A percentile compares a stretch with the other conserved stretches of the same genome.
These are phyloP conservation scores for Lentinula sp. DNA, from an alignment of 768 basidiomycete genomes.

Conservation along the genomic window DNA sequence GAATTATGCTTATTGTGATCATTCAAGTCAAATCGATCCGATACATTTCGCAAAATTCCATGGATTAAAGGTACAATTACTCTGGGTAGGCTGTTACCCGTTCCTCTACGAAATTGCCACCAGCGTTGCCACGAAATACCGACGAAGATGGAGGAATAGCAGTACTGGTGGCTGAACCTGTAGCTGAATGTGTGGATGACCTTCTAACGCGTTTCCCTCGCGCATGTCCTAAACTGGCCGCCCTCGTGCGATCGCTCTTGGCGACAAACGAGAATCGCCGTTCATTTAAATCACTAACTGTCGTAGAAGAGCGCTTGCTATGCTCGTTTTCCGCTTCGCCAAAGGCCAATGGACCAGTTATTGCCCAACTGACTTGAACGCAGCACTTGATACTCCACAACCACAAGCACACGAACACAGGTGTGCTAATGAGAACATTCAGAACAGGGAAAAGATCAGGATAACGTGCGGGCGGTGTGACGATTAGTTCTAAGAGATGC, in stretches of 20 bases:
- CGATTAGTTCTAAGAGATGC: slow-evolving; percentile 57
- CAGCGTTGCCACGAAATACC: not conserved
- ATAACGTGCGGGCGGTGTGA: slow-evolving; percentile 66
- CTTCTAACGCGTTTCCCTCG: not conserved
- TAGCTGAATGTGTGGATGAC: slow-evolving; percentile 2
- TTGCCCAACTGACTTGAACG: slow-evolving; percentile 75
- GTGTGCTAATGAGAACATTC: slow-evolving; percentile 77
- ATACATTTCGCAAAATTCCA: too few species aligned
- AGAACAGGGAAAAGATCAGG: slow-evolving; percentile 84
- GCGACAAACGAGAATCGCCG: not conserved
- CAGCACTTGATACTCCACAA: slow-evolving; percentile 84
- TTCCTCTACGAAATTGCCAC: not conserved
- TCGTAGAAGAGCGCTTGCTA: not conserved
- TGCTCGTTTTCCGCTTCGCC: not conserved
- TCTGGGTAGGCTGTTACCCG: not conserved
- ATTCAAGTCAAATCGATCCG: too few species aligned
- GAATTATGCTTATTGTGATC: too few species aligned
- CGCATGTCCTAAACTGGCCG: not conserved
- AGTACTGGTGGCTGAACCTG: not conserved
- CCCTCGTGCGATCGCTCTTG: not conserved
- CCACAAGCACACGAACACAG: slow-evolving; percentile 80
- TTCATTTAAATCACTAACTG: not conserved
- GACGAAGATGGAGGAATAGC: not conserved
- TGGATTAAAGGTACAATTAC: not conserved
- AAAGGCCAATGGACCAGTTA: slow-evolving; percentile 41